Base-by-base conservation (phyloP, 371 early-diverging fungal species). In the Mortierella sp. region DNA sequence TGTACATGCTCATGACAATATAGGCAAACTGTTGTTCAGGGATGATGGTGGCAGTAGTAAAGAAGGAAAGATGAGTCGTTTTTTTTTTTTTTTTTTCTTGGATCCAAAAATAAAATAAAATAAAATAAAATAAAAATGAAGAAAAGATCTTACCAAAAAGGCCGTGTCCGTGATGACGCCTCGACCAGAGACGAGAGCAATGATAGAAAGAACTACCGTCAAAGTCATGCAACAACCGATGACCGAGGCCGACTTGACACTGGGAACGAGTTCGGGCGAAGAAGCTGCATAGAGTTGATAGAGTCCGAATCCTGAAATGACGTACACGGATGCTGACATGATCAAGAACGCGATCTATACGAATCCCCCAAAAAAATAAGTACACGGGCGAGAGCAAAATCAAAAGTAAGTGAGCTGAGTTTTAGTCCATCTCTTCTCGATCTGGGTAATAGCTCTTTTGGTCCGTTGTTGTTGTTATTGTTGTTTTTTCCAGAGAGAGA, bases 1-100 rank as follows among this genome's bases (percentile, higher is more conserved):
- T 76, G 12, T 76, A 76, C 76, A 76, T 76, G 56, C 68, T 76
- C 68, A 76, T 70, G n/a, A 76, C 76, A 71, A 76, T 76, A 48
- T 76, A 76, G 2, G 76, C 76, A 60, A 76, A 76, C 76, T 76
- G 58, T 25, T 44, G 23, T n/a, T n/a, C n/a, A n/a, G n/a, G n/a
- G 25, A 21, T 45, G 15, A 28, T 9, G 37, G 9, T 5, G 37
- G 45, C 50, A 19, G 3, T 1, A 45, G 26, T 14, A 12, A 44
- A 12, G 28, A 48, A n/a, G 19, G 21, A 43, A 26, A 4, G 60
- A 29, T 55, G 28, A 46, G 37, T 37, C 37, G 37, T 37, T 9
- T 9, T 5, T 5, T 37, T 37, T 37, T 5, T 9, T 37, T 9
- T 37, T 5, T 37, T 37, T 37, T 37, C 5, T 37, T 3, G 9